phyloP scores from a whole-genome alignment of 768 basidiomycete genomes.

The Mycena latifolia region DNA sequence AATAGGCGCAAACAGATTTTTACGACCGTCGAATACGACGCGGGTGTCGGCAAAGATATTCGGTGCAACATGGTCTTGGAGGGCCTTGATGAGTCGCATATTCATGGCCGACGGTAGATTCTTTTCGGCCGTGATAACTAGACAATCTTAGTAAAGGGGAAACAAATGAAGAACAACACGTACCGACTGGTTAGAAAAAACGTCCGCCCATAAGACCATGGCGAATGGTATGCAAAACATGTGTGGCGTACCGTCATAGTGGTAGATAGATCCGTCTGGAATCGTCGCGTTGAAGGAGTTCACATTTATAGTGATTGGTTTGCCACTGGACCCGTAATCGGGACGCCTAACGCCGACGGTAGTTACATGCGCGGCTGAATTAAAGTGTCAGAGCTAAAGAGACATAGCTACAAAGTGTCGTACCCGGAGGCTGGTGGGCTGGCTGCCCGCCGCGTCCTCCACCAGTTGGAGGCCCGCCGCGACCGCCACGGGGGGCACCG shows the following conservation, averaged over 20 bases:
- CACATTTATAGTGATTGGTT: constrained; percentile 40
- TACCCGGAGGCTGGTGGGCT: constrained; percentile 3
- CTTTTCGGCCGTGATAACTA: constrained; percentile 52
- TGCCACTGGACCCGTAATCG: constrained; percentile 59
- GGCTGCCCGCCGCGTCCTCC: constrained; percentile 3
- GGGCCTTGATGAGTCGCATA: constrained; percentile 58
- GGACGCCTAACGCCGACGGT: constrained; percentile 65
- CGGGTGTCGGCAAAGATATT: constrained; percentile 61
- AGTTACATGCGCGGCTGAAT: constrained; percentile 31
- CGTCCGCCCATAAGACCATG: too few species aligned
- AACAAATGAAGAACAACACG: too few species aligned
- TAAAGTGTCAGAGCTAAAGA: not conserved
- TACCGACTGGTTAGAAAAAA: too few species aligned
- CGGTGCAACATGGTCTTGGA: constrained; percentile 59
- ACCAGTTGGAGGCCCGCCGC: too few species aligned
- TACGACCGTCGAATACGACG: constrained; percentile 71
- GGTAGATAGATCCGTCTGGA: constrained; percentile 60
- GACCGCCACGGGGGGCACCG: not conserved
- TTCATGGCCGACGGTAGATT: constrained; percentile 61
- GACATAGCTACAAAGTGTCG: not conserved
- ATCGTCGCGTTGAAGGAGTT: constrained; percentile 63
- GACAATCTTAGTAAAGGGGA: too few species aligned
- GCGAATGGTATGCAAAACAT: too few species aligned
- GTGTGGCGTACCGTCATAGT: constrained; percentile 65
- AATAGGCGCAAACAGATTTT: constrained; percentile 65